Conservation (phyloP, 2,329 filamentous ascomycete genomes). For the Aphanocladium album region DNA sequence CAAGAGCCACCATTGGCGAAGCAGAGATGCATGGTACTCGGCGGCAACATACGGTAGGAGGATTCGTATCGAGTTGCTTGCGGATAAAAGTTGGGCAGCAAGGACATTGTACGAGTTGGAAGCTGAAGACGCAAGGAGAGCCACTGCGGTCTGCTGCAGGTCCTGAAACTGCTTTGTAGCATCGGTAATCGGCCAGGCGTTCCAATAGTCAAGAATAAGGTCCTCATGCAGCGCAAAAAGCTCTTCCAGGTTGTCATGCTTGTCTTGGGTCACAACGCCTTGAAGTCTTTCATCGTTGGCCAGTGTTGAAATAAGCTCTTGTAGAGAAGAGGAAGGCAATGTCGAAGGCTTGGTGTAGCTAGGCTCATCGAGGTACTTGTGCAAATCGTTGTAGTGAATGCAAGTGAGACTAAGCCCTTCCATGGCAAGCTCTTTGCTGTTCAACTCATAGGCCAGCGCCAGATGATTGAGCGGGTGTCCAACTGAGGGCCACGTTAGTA, state of each 20-base stretch:
- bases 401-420: slow-evolving; percentile 73
- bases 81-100: slow-evolving; percentile 74
- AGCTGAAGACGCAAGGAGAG: slow-evolving; percentile 55
- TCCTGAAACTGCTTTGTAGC: slow-evolving; percentile 70
- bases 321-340: slow-evolving; percentile 55
- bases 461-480: slow-evolving; percentile 92
- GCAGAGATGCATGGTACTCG: slow-evolving; percentile 65
- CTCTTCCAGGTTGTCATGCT: slow-evolving; percentile 57
- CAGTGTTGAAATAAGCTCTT: slow-evolving; percentile 68
- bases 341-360: slow-evolving; percentile 62
- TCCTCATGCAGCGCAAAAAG: slow-evolving; percentile 67
- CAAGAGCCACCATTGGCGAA: slow-evolving; percentile 88
- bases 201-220: slow-evolving; percentile 81
- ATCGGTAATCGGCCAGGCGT: slow-evolving; percentile 70
- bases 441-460: slow-evolving; percentile 87
- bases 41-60: slow-evolving; percentile 72
- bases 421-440: slow-evolving; percentile 79
- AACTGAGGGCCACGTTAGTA: slow-evolving; percentile 44
- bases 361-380: slow-evolving; percentile 66
- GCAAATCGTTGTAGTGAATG: slow-evolving; percentile 53
- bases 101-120: slow-evolving; percentile 73
- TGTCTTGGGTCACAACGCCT: slow-evolving; percentile 54
- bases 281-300: slow-evolving; percentile 65
- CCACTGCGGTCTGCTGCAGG: slow-evolving; percentile 58
- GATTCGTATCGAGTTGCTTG: slow-evolving; percentile 83